These are phyloP conservation scores for Coemansia sp. DNA, from an alignment of 192 early-diverging fungal species.

Conservation along the genomic window DNA sequence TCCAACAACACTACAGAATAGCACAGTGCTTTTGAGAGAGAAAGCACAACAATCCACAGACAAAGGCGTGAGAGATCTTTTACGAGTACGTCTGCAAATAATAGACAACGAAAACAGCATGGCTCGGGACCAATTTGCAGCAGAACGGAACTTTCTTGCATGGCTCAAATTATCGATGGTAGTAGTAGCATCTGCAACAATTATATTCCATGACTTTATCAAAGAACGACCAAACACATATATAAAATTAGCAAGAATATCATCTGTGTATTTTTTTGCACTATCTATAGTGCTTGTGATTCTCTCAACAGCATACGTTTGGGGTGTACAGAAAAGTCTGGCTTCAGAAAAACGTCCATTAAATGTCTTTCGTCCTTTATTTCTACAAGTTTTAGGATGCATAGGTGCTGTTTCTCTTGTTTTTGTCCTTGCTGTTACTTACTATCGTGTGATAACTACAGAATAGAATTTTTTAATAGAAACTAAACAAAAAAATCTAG, in stretches of 20 bases:
- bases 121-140: slow-evolving; percentile 52
- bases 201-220: slow-evolving; percentile 22
- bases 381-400: slow-evolving; percentile 26
- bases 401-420: slow-evolving; percentile 32
- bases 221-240: background rate
- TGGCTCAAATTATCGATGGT: slow-evolving; percentile 46
- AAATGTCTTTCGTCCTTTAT: slow-evolving; percentile 20
- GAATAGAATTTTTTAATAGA: slow-evolving; percentile 5
- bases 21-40: too few relatives aligned
- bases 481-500: background rate
- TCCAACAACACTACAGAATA: too few relatives aligned
- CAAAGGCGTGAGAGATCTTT: too few relatives aligned
- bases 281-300: slow-evolving; percentile 23
- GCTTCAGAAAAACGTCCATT: slow-evolving; percentile 19
- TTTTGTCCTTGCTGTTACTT: slow-evolving; percentile 26
- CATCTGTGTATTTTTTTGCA: slow-evolving; percentile 24
- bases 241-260: slow-evolving; percentile 9
- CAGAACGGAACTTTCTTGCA: slow-evolving; percentile 48
- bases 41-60: too few relatives aligned
- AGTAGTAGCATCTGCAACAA: slow-evolving; percentile 16
- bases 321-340: slow-evolving; percentile 16
- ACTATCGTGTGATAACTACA: background rate
- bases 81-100: background rate
- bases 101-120: slow-evolving; percentile 48
- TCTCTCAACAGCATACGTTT: slow-evolving; percentile 25